These are phyloP conservation scores for Vigna trinervia DNA, from an alignment of 306 rosid genomes.

Conservation along the genomic window DNA sequence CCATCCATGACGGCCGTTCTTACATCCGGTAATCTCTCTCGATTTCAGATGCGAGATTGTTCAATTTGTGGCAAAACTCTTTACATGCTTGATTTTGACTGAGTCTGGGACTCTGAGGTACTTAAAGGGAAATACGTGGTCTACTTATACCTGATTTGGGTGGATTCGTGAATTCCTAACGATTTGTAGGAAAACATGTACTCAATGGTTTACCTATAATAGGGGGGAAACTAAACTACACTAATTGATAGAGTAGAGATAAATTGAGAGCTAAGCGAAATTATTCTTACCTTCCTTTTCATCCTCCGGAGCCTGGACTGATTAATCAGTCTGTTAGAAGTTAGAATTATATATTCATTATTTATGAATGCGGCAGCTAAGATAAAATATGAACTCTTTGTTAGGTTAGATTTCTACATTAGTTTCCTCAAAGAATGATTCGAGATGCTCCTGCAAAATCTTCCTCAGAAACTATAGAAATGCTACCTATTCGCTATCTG, in stretches of 20 bases:
- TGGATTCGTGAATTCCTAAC: slow-evolving; percentile 21
- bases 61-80: background rate
- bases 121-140: slow-evolving; percentile 8
- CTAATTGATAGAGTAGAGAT: background rate
- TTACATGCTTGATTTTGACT: slow-evolving; percentile 11
- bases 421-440: slow-evolving; percentile 1
- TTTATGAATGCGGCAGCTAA: slow-evolving; percentile 9
- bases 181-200: background rate
- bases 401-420: slow-evolving; percentile 19
- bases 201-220: background rate
- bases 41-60: slow-evolving; percentile 21
- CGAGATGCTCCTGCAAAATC: background rate
- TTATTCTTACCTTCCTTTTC: background rate
- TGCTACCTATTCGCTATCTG: background rate
- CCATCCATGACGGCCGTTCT: slow-evolving; percentile 59
- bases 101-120: background rate
- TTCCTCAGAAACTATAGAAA: background rate
- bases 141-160: slow-evolving; percentile 17
- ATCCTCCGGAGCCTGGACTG: background rate
- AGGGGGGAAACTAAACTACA: background rate
- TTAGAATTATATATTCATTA: slow-evolving; percentile 19
- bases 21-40: slow-evolving; percentile 65
- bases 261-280: background rate
- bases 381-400: slow-evolving; percentile 6
- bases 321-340: background rate